Evolutionary conservation across 345 rosid species (phyloP), one percentile per base, ranked within the genome.

Genomic region (Erysimum cheiranthoides): DNA sequence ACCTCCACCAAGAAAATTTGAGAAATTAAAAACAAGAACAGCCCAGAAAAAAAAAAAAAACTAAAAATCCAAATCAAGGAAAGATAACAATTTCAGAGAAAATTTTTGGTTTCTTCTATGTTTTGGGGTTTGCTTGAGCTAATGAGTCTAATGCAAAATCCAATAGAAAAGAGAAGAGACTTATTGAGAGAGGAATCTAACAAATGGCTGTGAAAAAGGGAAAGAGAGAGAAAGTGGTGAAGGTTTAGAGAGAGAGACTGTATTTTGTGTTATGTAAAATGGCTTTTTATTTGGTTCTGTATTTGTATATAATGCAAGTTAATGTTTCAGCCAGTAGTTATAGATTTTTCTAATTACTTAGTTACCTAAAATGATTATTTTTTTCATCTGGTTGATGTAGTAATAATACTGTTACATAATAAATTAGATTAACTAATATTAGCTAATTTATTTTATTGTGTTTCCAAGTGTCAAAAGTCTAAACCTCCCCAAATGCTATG

Each of bases 171-270:
- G 84, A 77, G 79, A 70, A 81, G 80, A 64, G 43, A 62, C 56
- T 49, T 79, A 85, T 46, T 76, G 70, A 71, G 75, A 65, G 82
- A 80, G 81, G 92, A 86, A 90, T 86, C 92, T 88, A 79, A 86
- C 82, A 82, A 90, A 90, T 90, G 92, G 87, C 74, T 74, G 80
- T 78, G 77, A 54, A 82, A 71, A 85, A 73, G 74, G 69, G 16
- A 4, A 53, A 61, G 78, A 80, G 82, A 75, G 76, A 79, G 76
- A 65, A 60, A 64, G 34, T 53, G 52, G 58, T 63, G 78, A 62
- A 18, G 82, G 67, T 47, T 66, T 49, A 56, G 12, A 77, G 75
- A 77, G 76, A 53, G 60, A 68, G 70, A 46, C 51, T 40, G 66
- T 31, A 21, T 32, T 60, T 35, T 16, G 64, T 67, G 31, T 17